These are phyloP conservation scores for Scorias spongiosa DNA, from an alignment of 2,329 filamentous ascomycete species.

Conservation along the genomic window DNA sequence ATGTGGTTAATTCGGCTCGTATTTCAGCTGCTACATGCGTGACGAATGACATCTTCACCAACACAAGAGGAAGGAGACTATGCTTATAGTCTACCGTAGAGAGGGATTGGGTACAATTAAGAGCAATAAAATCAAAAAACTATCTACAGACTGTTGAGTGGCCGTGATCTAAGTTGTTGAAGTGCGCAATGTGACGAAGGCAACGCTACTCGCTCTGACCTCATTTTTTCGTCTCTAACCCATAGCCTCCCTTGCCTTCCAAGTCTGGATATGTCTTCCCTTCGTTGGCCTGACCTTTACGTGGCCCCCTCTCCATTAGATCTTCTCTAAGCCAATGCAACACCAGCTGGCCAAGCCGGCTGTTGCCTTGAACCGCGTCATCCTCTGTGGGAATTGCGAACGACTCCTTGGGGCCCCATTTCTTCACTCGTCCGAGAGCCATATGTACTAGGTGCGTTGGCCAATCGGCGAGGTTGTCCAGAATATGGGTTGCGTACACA, in stretches of 20 bases:
- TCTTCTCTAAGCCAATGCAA: slow-evolving; percentile 76
- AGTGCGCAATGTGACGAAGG: too few species aligned
- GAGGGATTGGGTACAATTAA: too few species aligned
- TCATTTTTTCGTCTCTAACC: slow-evolving; percentile 33
- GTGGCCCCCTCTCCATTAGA: slow-evolving; percentile 60
- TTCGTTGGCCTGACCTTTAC: slow-evolving; percentile 46
- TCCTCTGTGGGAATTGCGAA: slow-evolving; percentile 47
- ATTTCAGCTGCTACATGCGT: too few species aligned
- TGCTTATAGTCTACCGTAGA: too few species aligned
- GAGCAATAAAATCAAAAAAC: too few species aligned
- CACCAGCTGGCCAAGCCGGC: slow-evolving; percentile 72
- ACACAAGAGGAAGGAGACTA: too few species aligned
- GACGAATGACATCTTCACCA: too few species aligned
- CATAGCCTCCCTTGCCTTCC: slow-evolving; percentile 50
- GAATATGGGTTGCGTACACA: slow-evolving; percentile 92
- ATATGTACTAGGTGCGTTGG: slow-evolving; percentile 93
- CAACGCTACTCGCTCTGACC: too few species aligned
- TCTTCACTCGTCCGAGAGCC: slow-evolving; percentile 74
- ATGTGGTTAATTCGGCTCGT: too few species aligned
- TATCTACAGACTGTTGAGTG: too few species aligned
- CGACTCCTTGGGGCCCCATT: slow-evolving; percentile 60
- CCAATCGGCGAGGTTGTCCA: slow-evolving; percentile 91
- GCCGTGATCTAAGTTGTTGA: too few species aligned
- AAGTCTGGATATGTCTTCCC: slow-evolving; percentile 47
- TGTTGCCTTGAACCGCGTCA: slow-evolving; percentile 50